phyloP scores from a whole-genome alignment of 2,329 filamentous ascomycete species.

The Monosporascus ibericus region DNA sequence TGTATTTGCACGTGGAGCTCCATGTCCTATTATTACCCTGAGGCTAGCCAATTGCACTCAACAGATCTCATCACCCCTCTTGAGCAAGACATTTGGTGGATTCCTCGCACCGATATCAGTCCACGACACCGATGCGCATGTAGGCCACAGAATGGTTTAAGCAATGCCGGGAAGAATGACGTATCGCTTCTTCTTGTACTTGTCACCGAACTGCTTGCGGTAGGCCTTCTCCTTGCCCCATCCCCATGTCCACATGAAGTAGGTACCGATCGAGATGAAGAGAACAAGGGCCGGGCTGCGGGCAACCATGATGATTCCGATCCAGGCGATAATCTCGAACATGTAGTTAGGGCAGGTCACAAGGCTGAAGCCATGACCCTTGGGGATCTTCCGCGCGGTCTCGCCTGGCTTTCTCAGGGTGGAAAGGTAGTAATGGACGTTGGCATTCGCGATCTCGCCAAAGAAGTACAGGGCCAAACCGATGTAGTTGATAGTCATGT shows the following conservation, averaged over 20 bases:
- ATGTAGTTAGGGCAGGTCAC: constrained; percentile 98
- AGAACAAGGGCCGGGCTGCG: constrained; percentile 72
- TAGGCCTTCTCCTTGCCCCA: constrained; percentile 88
- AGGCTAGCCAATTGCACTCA: neutral
- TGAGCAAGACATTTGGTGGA: neutral
- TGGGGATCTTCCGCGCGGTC: constrained; percentile 82
- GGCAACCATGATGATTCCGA: constrained; percentile 72
- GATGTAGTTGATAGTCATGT: constrained; percentile 51
- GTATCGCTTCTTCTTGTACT: constrained; percentile 91
- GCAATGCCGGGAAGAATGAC: constrained; percentile 74
- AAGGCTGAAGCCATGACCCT: constrained; percentile 73
- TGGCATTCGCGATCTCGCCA: constrained; percentile 74
- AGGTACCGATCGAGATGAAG: constrained; percentile 67
- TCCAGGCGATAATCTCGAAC: constrained; percentile 85
- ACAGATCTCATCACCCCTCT: neutral
- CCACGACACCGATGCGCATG: neutral
- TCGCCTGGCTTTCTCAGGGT: constrained; percentile 71
- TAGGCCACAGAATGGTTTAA: constrained; percentile 31
- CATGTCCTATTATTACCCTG: neutral
- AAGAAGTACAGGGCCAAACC: constrained; percentile 69
- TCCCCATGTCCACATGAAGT: constrained; percentile 83
- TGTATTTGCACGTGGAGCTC: neutral
- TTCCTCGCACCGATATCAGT: neutral
- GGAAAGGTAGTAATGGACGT: constrained; percentile 73
- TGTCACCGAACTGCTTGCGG: constrained; percentile 83